phyloP scores from a whole-genome alignment of 2,329 filamentous ascomycete species.

The Chrysosporium queenslandicum region DNA sequence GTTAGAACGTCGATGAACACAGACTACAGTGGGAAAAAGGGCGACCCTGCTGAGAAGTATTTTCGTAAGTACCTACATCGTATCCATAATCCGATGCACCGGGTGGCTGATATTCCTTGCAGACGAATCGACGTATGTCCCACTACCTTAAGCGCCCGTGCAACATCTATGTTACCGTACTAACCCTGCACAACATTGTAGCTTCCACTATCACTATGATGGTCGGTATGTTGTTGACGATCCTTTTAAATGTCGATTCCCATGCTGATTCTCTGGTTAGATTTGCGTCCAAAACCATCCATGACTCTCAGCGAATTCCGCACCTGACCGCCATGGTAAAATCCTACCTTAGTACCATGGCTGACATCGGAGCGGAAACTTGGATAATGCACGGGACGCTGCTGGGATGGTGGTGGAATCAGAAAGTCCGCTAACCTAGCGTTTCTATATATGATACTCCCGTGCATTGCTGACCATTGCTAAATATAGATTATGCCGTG shows the following conservation, averaged over 20 bases:
- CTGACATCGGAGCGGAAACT: constrained; percentile 47
- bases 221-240: constrained; percentile 18
- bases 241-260: not conserved
- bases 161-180: not conserved
- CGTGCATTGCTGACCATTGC: not conserved
- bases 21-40: constrained; percentile 14
- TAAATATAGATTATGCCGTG: constrained; percentile 46
- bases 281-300: constrained; percentile 41
- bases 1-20: constrained; percentile 16
- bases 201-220: constrained; percentile 35
- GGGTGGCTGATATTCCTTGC: not conserved
- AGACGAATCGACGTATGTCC: constrained; percentile 16
- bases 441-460: not conserved
- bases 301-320: constrained; percentile 38
- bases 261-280: constrained; percentile 19
- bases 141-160: not conserved
- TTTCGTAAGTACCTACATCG: constrained; percentile 14
- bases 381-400: constrained; percentile 56
- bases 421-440: constrained; percentile 29
- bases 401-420: constrained; percentile 55
- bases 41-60: constrained; percentile 14
- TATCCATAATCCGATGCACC: not conserved
- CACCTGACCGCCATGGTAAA: constrained; percentile 45
- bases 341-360: constrained; percentile 49
- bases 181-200: not conserved